Base-by-base conservation (phyloP, 1,284 basidiomycete genomes). In the Tilletia walkeri region DNA sequence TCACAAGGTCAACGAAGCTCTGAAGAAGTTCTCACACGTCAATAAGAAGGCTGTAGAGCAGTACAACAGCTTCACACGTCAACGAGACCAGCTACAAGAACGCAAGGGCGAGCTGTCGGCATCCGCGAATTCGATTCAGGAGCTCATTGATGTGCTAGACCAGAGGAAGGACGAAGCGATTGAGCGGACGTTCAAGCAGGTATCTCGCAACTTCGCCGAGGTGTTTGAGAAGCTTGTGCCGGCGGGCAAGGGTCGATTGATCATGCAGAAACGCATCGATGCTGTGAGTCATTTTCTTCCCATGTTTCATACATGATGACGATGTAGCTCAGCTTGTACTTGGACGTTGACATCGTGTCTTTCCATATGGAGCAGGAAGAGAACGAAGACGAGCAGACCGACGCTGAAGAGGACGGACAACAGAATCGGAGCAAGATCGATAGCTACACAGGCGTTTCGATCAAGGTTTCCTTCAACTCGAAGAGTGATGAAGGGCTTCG, bases 1-100 rank as follows among this genome's bases (percentile, higher is more conserved):
- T 48, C 94, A 96, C 80, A 88, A 88, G 34, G 90, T 94, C 75
- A 95, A 97, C 80, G 94, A 97, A 78, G 89, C 89, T 39, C 86
- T 99, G 74, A 97, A 95, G 84, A 95, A 95, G 84, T 99, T 94
- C 80, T 91, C 93, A 0, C 95, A 98, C 82, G 95, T 99, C 76
- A 99, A 99, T 88, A 99, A 99, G 87, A 98, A 98, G 84, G 96
- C 95, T 0, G 95, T 97, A 81, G 96, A 99, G 84, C 94, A 98
- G 84, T 98, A 96, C 86, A 93, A 89, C 84, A 95, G 92, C 82
- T 99, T 99, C 84, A 97, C 95, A 10, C 96, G 95, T 82, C 95
- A 99, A 84, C 90, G 95, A 2, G 95, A 98, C 82, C 91, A 95
- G 76, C 88, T 98, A 6, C 84, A 93, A 45, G 87, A 90, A 76